Evolutionary conservation across 768 basidiomycete genomes (phyloP).

Genomic region (Russula foetens): DNA sequence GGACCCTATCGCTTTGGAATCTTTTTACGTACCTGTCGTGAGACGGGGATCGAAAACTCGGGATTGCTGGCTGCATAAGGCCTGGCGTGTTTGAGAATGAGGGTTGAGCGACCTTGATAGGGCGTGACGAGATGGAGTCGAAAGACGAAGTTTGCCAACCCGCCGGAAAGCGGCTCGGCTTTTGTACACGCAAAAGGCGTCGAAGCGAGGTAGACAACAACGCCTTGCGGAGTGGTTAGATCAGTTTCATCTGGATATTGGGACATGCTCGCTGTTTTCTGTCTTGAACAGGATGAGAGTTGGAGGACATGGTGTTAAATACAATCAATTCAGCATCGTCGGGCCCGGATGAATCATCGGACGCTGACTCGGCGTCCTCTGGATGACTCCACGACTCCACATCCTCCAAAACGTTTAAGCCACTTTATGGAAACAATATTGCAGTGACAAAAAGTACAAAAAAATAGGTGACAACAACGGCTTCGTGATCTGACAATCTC

Average conservation of each 20-base stretch:
- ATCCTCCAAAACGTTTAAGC: background rate
- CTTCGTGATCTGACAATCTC: conserved; percentile 10
- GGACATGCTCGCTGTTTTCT: background rate
- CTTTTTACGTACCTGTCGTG: conserved; percentile 42
- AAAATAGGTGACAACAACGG: conserved; percentile 5
- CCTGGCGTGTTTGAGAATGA: conserved; percentile 53
- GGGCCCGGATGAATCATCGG: too few relatives aligned
- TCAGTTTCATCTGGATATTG: conserved; percentile 11
- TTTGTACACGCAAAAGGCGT: conserved; percentile 40
- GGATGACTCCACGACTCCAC: too few relatives aligned
- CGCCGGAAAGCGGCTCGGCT: conserved; percentile 41
- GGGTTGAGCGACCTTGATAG: conserved; percentile 36
- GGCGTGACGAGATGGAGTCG: conserved; percentile 38
- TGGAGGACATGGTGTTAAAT: background rate
- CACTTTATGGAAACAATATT: background rate
- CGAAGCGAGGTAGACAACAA: conserved; percentile 37
- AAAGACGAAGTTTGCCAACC: conserved; percentile 48
- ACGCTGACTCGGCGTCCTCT: too few relatives aligned
- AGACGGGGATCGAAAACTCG: conserved; percentile 31
- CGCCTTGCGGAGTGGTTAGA: conserved; percentile 26
- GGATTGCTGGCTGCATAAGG: conserved; percentile 23
- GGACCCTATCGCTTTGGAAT: background rate
- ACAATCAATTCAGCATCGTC: background rate
- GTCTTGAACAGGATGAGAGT: background rate
- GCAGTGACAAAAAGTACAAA: conserved; percentile 8